Base-by-base conservation (phyloP, 225 moss, liverwort and hornwort species). In the Sphagnum tenellum region DNA sequence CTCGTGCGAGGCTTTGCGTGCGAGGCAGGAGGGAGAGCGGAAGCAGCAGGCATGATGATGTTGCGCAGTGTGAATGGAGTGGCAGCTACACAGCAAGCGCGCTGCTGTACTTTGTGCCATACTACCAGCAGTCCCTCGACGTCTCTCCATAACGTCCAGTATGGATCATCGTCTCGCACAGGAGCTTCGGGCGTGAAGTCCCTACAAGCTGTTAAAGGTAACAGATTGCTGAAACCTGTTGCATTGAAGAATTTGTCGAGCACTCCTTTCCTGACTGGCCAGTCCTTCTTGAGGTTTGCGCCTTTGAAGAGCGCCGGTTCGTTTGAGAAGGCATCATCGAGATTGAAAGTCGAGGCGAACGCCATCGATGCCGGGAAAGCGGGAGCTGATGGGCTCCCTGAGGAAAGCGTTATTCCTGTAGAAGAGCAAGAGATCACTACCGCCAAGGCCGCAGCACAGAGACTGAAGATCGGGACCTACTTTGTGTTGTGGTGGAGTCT, bases 331-430 rank as follows among this genome's bases (percentile, higher is more conserved):
- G 67, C 58, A 4, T 11, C 64, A 3, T 44, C 56, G 61, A 77
- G 50, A 65, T 12, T 46, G 46, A 48, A 11, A 14, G 13, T 62
- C 6, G 7, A 14, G 13, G 46, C 4, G 2, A 56, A 79, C 60
- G 57, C 69, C 4, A 77, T 79, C 3, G 76, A 79, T 62, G 79
- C 79, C 53, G 76, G 67, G 57, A 79, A 75, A 64, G 77, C 79
- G 4, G 10, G 68, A 55, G 64, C 70, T 48, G 63, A 76, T 69
- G 77, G 68, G 2, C 55, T 58, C 49, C 10, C 72, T 4, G 81
- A 72, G 57, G 69, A 13, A 46, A 7, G 47, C 11, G 45, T 8
- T 3, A 7, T 66, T 3, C 45, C 66, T 45, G 58, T 61, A 29
- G 71, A 66, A 4, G 72, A 67, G 4, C 77, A 72, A 44, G 70